Base-by-base conservation (phyloP, 108 stramenopile genomes). In the Nitzschia sp. region DNA sequence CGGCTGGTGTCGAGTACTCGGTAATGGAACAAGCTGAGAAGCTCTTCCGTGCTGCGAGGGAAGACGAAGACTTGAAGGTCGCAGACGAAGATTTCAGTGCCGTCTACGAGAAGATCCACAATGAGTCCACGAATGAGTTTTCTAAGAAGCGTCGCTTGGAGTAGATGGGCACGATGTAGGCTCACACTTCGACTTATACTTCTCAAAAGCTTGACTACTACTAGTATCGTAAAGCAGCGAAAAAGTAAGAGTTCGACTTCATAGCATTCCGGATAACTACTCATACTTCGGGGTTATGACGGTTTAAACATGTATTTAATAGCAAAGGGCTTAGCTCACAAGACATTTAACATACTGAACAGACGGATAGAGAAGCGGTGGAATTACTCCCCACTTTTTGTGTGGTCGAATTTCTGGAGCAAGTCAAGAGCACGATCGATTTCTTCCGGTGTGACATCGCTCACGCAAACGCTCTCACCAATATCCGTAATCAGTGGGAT, bases 401-500 rank as follows among this genome's bases (percentile, higher is more conserved):
- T 29, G 50, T 77, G 84, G 23, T 68, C 35, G 63, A 91, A 96
- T 38, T 76, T 58, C 19, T 73, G 48, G 71, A 92, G 80, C 55
- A 90, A 32, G 11, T 83, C 87, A 32, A 96, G 66, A 15, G 95
- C 97, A 31, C 88, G 77, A 35, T 81, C 76, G 17, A 97, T 73
- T 74, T 97, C 97, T 54, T 95, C 92, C 27, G 78, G 72, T 27
- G 96, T 91, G 41, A 97, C 84, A 73, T 96, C 96, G 75, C 90
- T 92, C 2, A 96, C 96, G 71, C 92, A 96, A 29, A 90, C 76
- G 75, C 88, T 88, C 44, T 91, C 88, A 23, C 96, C 97, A 63
- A 96, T 95, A 34, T 90, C 95, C 13, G 89, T 84, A 32, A 96
- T 88, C 11, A 97, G 80, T 44, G 97, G 97, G 75, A 96, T 89